phyloP scores from a whole-genome alignment of 495 filamentous ascomycete genomes.

The Rhypophila decipiens region DNA sequence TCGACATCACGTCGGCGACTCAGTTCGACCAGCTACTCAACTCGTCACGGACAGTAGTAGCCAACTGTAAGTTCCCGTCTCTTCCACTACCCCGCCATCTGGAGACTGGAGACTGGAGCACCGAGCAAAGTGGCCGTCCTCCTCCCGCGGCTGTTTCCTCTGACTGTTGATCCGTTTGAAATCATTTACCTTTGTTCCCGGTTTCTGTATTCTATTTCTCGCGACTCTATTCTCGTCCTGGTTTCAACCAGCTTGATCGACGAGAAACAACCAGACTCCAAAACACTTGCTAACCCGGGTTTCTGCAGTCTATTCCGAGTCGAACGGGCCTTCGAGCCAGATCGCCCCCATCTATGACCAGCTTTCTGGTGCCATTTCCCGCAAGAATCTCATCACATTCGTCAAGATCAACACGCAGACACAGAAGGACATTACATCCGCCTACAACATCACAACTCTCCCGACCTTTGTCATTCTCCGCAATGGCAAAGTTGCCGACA shows the following conservation, averaged over 20 bases:
- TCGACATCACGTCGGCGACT: slow-evolving; percentile 62
- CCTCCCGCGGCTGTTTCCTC: background rate
- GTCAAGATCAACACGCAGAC: slow-evolving; percentile 79
- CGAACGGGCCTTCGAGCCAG: slow-evolving; percentile 78
- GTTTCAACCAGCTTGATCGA: background rate
- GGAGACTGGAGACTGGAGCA: no score
- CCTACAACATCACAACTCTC: slow-evolving; percentile 64
- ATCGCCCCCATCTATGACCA: slow-evolving; percentile 82
- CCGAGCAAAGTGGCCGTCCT: background rate
- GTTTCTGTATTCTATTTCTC: background rate
- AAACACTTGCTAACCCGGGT: slow-evolving; percentile 11
- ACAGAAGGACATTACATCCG: slow-evolving; percentile 64
- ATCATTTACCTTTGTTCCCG: background rate
- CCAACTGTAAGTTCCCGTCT: slow-evolving; percentile 66
- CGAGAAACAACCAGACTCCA: no score
- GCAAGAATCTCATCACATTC: slow-evolving; percentile 69
- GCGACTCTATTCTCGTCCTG: background rate
- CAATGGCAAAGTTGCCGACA: slow-evolving; percentile 54
- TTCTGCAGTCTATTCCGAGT: slow-evolving; percentile 73
- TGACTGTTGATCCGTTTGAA: background rate
- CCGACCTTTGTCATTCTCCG: slow-evolving; percentile 94
- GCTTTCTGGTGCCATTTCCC: slow-evolving; percentile 64
- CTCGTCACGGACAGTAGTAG: slow-evolving; percentile 66
- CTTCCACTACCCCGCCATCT: slow-evolving; percentile 13
- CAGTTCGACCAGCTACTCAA: slow-evolving; percentile 66